phyloP scores from a whole-genome alignment of 768 basidiomycete genomes.

The Pseudohyphozyma bogoriensis region DNA sequence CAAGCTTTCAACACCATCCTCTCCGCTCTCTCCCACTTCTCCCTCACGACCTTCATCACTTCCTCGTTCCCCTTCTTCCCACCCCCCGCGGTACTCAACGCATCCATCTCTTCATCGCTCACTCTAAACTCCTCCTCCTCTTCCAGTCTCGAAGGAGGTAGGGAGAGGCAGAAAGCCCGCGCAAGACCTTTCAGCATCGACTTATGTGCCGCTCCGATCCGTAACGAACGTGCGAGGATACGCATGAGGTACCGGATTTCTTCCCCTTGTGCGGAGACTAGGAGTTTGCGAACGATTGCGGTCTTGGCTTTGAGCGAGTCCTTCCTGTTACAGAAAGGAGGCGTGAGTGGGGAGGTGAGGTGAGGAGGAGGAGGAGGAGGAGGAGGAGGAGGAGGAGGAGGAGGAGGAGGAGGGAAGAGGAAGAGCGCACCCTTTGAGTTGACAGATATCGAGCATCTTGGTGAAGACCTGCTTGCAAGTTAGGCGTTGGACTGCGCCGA shows the following conservation, averaged over 20 bases:
- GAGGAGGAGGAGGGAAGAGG: background rate
- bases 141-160: slow-evolving; percentile 1
- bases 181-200: slow-evolving; percentile 72
- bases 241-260: slow-evolving; percentile 75
- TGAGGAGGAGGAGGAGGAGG: background rate
- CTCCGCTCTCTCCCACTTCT: slow-evolving; percentile 51
- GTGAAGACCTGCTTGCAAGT: slow-evolving; percentile 57
- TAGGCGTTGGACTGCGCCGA: too few species aligned
- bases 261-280: slow-evolving; percentile 77
- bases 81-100: slow-evolving; percentile 5
- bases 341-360: background rate
- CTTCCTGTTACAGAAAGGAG: slow-evolving; percentile 38
- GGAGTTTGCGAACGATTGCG: slow-evolving; percentile 63
- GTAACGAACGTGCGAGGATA: slow-evolving; percentile 61
- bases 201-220: slow-evolving; percentile 78
- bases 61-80: slow-evolving; percentile 31
- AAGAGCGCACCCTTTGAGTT: slow-evolving; percentile 35
- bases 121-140: slow-evolving; percentile 31
- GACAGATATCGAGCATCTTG: slow-evolving; percentile 56
- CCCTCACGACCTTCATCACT: slow-evolving; percentile 34
- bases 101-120: slow-evolving; percentile 7
- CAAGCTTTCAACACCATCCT: slow-evolving; percentile 59
- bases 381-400: background rate
- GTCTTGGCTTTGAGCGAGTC: slow-evolving; percentile 69
- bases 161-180: slow-evolving; percentile 57